Evolutionary conservation across 2,329 filamentous ascomycete genomes (phyloP), one percentile per base, ranked within the genome.

Genomic region (Aspergillus ochraceoroseus): DNA sequence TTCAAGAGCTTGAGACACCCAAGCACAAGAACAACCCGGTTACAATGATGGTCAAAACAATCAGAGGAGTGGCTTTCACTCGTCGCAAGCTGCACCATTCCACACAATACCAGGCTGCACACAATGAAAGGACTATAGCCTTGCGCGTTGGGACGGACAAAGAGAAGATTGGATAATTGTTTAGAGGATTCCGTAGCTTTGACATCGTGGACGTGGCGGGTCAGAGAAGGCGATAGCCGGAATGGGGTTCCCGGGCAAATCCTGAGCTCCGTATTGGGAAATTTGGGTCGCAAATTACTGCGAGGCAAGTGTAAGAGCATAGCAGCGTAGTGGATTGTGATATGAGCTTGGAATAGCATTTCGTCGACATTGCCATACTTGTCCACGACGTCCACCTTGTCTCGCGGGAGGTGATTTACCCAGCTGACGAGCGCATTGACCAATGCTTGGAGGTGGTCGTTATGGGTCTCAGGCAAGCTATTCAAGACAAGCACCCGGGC

Each of bases 241-340:
- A 38, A 58, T 52, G 29, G 47, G 41, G 32, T 56, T 47, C 22
- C 55, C 41, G 13, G 52, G 38, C 19, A 38, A 11, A 43, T 33
- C 2, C 32, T 20, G 13, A 22, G 23, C 4, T 23, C 40, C 5
- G 27, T 26, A 7, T 56, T 53, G 2, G 58, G 48, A 3, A 60
- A 36, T 3, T 52, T 49, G 5, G 55, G 51, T 14, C 54, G 59
- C 8, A 89, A 72, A 52, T 85, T 82, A n/a, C 83, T 87, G 47
- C 83, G 77, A 2, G 84, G 85, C 40, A 87, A 77, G 57, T 90
- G 85, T 12, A 89, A 73, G 42, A 87, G 75, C 57, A 90, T 85
- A 0, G 80, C 67, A 3, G 72, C 71, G 39, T 63, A 65, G 18
- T 58, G 53, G 29, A 66, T 64, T 5, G 55, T 63, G n/a, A 59